Evolutionary conservation across 768 basidiomycete genomes (phyloP), one percentile per base, ranked within the genome.

Genomic region (Rhizopogon rudus): DNA sequence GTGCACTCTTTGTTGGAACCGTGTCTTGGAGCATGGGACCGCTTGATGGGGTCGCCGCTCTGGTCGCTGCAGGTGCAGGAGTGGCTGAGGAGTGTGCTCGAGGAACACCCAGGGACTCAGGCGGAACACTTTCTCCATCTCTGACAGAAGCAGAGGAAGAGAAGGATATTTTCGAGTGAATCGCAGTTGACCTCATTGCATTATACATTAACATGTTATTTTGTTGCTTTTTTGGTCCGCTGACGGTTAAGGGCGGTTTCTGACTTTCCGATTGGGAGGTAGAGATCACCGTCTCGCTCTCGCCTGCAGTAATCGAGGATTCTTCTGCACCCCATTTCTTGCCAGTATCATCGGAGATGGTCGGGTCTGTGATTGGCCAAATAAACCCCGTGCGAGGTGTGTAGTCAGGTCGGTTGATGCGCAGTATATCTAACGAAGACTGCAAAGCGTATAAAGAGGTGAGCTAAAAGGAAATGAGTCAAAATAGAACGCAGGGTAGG

Each of bases 341-440:
- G 43, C 56, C 61, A 22, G 70, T 58, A 37, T 77, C 72, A 16
- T 75, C 72, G 8, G 75, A 60, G 1, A 77, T 56, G 25, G 81
- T 73, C 3, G 83, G 67, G 60, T 87, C 87, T 52, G 79, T 74
- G 59, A 93, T 85, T 44, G 92, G 90, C 92, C 92, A 95, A 1
- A 86, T 79, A 64, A 91, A 91, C 6, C 89, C 90, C 28, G 86
- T 86, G 44, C 88, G 81, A 46, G 92, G 91, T 10, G 88, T 90
- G 69, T 89, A 93, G 56, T 87, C 84, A 13, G 93, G 93, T 57
- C 87, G 78, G 63, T 89, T 80, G 56, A 77, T 77, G 53, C 87
- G 85, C 61, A 95, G 73, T 52, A 80, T 79, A 60, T 89, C 82
- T 53, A 96, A 76, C 5, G 92, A 92, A 3, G 82, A 80, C 75